Base-by-base conservation (phyloP, 306 rosid species). In the Psophocarpus tetragonolobus region DNA sequence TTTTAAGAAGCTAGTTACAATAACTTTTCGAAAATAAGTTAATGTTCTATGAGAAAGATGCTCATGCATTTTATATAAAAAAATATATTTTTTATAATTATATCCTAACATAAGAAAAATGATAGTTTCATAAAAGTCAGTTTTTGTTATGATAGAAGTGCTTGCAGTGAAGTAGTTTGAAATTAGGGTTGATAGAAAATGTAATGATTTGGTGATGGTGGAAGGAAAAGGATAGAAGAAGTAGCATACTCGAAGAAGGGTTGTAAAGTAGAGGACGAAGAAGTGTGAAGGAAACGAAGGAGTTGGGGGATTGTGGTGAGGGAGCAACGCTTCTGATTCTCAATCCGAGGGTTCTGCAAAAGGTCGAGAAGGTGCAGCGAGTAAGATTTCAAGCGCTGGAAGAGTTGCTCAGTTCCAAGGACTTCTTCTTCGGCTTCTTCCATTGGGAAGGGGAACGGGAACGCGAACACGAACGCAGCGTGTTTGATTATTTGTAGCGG, bases 311-410 rank as follows among this genome's bases (percentile, higher is more conserved):
- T 41, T 8, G 87, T 83, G 10, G 73, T 36, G 29, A 63, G 14
- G 0, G 97, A 77, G 36, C 83, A 78, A 63, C 77, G 86, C 79
- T 85, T 84, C 42, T 77, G 85, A 42, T 64, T 70, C 12, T 68
- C 50, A 48, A 10, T 62, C 8, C 80, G 83, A 58, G 97, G 95
- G 78, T 54, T 86, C 41, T 77, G 93, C 76, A 88, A 65, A 68
- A 95, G 95, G 84, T 85, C 80, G 18, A 95, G 88, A 85, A 95
- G 96, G 62, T 92, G 85, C 63, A 91, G 39, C 26, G 97, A 86
- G 80, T 74, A 56, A 10, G 87, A 81, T 72, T 91, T 91, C 10
- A 95, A 85, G 84, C 81, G 80, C 33, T 73, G 80, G 48, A 95
- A 95, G 68, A 38, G 75, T 47, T 57, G 64, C 38, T 77, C 84